Evolutionary conservation across 2,329 filamentous ascomycete species (phyloP), one percentile per base, ranked within the genome.

Genomic region (Sphaerulina populicola): DNA sequence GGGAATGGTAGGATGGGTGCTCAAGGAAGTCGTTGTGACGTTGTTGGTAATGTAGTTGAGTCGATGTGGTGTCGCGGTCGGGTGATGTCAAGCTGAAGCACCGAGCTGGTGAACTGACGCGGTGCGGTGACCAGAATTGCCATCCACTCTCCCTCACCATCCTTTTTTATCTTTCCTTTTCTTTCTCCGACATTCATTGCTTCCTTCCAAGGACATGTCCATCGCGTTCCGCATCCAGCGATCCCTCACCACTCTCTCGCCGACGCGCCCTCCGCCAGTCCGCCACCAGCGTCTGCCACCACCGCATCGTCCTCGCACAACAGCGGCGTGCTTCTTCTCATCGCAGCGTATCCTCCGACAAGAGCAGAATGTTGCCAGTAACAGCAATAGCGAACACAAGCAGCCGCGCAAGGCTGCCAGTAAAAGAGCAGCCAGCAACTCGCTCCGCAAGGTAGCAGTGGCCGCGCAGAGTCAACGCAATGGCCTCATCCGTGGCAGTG

Each of bases 371-470:
- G 31, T 42, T 35, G 23, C 43, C 33, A 11, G 48, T 35, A 21
- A 27, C 23, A 27, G 23, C 23, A 40, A 52, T 33, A 51, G 35
- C 15, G 49, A 51, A 27, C 23, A 27, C 23, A 48, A 49, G 18
- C 41, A 46, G 37, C 75, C 73, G 62, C 73, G 75, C 51, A 77
- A 78, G 69, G 77, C 55, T 71, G 72, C 21, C 72, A 77, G 44
- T 12, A 60, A 59, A 38, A 48, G 57, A 3, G 73, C 75, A 21
- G 72, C 80, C 40, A 86, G 88, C 59, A 85, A 83, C 55, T 93
- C 88, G 1, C 74, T 96, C 30, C 82, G 91, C 49, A 80, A 89
- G 52, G 88, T 94, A 10, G 88, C 90, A 30, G 85, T 88, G 14
- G 88, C 93, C 62, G 89, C 90, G 14, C 88, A 95, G 70, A 73